A percentile compares a stretch with the other conserved stretches of the same genome.
These are phyloP conservation scores for Starmera quercuum DNA, from an alignment of 805 yeast genomes.

Conservation along the genomic window DNA sequence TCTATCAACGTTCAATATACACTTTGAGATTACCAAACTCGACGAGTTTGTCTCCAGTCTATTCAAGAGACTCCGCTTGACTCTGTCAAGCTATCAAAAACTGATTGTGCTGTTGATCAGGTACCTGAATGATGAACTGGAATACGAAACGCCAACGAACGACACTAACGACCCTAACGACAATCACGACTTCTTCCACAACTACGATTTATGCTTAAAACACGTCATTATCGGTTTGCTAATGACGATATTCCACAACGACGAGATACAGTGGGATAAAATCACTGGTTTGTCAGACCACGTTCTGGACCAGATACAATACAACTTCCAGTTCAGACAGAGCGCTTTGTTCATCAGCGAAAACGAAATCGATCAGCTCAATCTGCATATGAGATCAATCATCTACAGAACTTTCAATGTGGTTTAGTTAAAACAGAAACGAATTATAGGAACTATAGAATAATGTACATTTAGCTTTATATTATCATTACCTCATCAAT, in stretches of 20 bases:
- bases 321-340: neutral
- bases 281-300: neutral
- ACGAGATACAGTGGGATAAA: neutral
- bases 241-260: neutral
- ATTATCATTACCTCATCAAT: neutral
- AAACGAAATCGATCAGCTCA: neutral
- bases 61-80: neutral
- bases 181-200: slow-evolving; percentile 1
- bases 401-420: slow-evolving; percentile 1
- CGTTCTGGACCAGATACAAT: neutral
- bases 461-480: neutral
- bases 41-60: neutral
- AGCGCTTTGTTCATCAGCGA: neutral
- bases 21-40: neutral
- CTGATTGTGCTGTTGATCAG: slow-evolving; percentile 2
- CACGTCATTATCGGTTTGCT: neutral
- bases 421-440: neutral
- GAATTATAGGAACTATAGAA: neutral
- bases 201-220: neutral
- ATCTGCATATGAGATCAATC: slow-evolving; percentile 1
- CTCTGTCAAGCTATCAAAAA: slow-evolving; percentile 1
- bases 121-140: neutral
- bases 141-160: too few species aligned
- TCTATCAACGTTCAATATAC: neutral
- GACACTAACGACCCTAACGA: neutral